These are phyloP conservation scores for Melampsora larici-populina DNA, from an alignment of 1,284 basidiomycete genomes.

Conservation along the genomic window DNA sequence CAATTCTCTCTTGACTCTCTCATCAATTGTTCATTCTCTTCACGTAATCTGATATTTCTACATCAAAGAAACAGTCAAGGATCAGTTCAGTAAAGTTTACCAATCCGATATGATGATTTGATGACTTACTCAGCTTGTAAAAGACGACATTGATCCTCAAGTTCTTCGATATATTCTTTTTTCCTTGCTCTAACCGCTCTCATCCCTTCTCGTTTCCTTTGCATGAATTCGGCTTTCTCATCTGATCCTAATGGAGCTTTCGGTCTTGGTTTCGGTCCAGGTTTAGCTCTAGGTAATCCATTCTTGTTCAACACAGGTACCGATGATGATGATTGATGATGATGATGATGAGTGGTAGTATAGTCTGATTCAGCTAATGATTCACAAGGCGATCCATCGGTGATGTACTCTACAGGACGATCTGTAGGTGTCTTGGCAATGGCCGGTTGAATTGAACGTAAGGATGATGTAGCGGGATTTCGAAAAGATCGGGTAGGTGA, in stretches of 20 bases:
- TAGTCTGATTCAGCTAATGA: neutral
- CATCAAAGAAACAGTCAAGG: neutral
- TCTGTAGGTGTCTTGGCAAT: neutral
- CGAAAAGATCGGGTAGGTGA: neutral
- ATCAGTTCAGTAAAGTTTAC: neutral
- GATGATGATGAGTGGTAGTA: neutral
- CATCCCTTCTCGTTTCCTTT: conserved; percentile 31
- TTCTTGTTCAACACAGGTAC: neutral
- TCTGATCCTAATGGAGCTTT: neutral
- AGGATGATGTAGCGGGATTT: neutral
- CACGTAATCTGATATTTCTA: conserved; percentile 26
- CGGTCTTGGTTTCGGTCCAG: conserved; percentile 20
- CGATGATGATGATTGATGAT: too few relatives aligned
- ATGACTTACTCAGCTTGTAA: conserved; percentile 24
- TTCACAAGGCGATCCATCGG: neutral
- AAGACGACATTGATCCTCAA: conserved; percentile 35
- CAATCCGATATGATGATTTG: neutral
- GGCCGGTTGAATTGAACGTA: conserved; percentile 9
- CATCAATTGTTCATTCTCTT: conserved; percentile 37
- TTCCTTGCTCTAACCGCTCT: conserved; percentile 12
- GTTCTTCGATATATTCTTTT: conserved; percentile 30
- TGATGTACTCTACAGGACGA: neutral
- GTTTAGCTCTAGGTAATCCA: conserved; percentile 8
- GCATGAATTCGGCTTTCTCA: conserved; percentile 11
- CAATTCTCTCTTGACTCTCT: conserved; percentile 42